Evolutionary conservation across 345 rosid genomes (phyloP), one percentile per base, ranked within the genome.

Genomic region (Salix purpurea): DNA sequence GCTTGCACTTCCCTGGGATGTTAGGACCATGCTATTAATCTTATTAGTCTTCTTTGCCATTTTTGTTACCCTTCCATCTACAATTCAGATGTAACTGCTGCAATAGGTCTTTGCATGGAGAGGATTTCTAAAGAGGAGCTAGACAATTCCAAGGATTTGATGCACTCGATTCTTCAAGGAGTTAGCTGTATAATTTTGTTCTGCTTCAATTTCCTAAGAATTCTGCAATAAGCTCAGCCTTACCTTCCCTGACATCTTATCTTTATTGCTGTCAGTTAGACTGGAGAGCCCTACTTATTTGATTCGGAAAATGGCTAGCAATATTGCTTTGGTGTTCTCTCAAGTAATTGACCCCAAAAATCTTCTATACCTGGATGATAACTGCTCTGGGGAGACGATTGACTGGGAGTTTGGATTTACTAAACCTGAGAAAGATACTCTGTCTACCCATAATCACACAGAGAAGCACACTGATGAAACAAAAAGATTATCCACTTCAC

Each of bases 161-260:
- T 93, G 97, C 97, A 88, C 86, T 88, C 83, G 62, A 87, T 93
- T 88, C 98, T 96, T 80, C 91, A 86, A 86, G 99, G 99, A 90
- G 91, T 96, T 87, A 89, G 89, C 91, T 82, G 99, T 96, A 89
- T 71, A 64, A 48, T 80, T 80, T 79, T 62, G 50, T 75, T 67
- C 87, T 60, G 18, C 50, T 78, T 9, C 42, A 69, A 32, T 68
- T 44, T 34, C 50, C 84, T 30, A 67, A 73, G 73, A 75, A 21
- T 74, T 69, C 76, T 86, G 50, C 52, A n/a, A 70, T 76, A 69
- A 73, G 48, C 77, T 58, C 50, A 46, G 72, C 60, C 62, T 52
- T 80, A 67, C 58, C 28, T 46, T 70, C 66, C 24, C 80, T 82
- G 40, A 80, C 70, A 11, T 76, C 24, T 72, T 76, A 65, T 78